Evolutionary conservation across 1,284 basidiomycete genomes (phyloP).

Genomic region (Leccinum idahoense): DNA sequence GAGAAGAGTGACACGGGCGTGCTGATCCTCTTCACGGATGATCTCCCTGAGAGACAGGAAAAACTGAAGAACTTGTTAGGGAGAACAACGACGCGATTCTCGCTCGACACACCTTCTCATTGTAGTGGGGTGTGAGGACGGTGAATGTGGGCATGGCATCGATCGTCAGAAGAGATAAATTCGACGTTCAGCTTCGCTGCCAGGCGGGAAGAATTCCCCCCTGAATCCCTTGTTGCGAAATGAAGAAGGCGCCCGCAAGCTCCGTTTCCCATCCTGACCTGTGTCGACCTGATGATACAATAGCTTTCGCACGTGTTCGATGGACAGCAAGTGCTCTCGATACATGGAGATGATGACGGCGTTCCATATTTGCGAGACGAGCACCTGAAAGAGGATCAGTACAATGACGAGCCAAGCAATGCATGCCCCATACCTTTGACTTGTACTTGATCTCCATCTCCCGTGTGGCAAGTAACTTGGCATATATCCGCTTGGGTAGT

Average conservation of each 20-base stretch:
- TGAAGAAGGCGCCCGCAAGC: slow-evolving; percentile 94
- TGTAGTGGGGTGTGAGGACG: slow-evolving; percentile 92
- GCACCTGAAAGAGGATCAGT: slow-evolving; percentile 50
- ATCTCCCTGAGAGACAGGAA: slow-evolving; percentile 90
- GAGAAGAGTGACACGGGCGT: slow-evolving; percentile 89
- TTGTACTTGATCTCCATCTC: slow-evolving; percentile 98
- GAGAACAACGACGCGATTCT: background rate
- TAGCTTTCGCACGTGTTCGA: slow-evolving; percentile 92
- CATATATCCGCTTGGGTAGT: slow-evolving; percentile 90
- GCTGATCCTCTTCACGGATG: slow-evolving; percentile 94
- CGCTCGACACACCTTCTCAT: slow-evolving; percentile 67
- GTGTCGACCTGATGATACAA: slow-evolving; percentile 93
- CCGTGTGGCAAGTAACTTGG: slow-evolving; percentile 84
- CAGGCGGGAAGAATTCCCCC: slow-evolving; percentile 89
- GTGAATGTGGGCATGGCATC: slow-evolving; percentile 98
- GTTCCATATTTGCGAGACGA: slow-evolving; percentile 98
- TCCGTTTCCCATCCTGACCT: slow-evolving; percentile 77
- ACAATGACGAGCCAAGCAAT: background rate
- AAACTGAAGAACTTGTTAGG: slow-evolving; percentile 46
- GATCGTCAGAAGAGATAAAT: slow-evolving; percentile 96
- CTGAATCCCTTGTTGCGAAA: slow-evolving; percentile 83
- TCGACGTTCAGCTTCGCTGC: slow-evolving; percentile 88
- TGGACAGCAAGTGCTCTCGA: slow-evolving; percentile 89
- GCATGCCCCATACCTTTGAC: slow-evolving; percentile 66
- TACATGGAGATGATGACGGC: slow-evolving; percentile 99